Evolutionary conservation across 176 grass and related monocot species (phyloP), one percentile per base, ranked within the genome.

Genomic region (Cenchrus purpureus): DNA sequence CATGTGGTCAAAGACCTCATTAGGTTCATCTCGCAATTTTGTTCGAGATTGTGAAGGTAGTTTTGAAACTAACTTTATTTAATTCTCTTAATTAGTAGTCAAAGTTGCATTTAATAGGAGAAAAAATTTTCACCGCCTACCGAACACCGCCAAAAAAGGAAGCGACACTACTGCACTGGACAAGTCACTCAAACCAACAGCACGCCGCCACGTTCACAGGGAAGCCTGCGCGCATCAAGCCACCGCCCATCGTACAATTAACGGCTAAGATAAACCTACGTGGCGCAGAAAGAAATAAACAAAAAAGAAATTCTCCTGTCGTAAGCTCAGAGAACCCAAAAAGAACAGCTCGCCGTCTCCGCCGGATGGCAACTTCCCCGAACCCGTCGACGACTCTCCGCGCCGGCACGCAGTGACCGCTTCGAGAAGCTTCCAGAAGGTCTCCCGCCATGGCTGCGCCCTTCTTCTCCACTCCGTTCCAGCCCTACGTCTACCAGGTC

Each of bases 401-500:
- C 83, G 43, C 65, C 65, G 73, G 60, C 74, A 57, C 79, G 32
- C 74, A 74, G 74, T 90, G 79, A 84, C 82, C 62, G 68, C 19
- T 90, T 67, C 84, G 42, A 90, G 84, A 90, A 86, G 78, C 79
- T 86, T 82, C 84, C 51, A 53, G 79, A 87, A 83, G n/a, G 68
- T 12, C 68, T 12, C 62, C 46, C 61, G 64, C 89, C 87, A 98
- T 98, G 97, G 97, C 97, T 71, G 97, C 97, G 48, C 97, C 97
- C 46, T 95, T 98, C 86, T 95, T 87, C 81, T 90, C 93, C 8
- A 91, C 91, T 74, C 93, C 91, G 20, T 95, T 98, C 87, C 93
- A 98, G 88, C 91, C 97, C 85, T 98, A 95, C 79, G 90, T 98
- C 74, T 94, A 98, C 90, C 88, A 98, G 93, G 97, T 98, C 55